phyloP scores from a whole-genome alignment of 1,284 basidiomycete species.

The Tilletia indica region DNA sequence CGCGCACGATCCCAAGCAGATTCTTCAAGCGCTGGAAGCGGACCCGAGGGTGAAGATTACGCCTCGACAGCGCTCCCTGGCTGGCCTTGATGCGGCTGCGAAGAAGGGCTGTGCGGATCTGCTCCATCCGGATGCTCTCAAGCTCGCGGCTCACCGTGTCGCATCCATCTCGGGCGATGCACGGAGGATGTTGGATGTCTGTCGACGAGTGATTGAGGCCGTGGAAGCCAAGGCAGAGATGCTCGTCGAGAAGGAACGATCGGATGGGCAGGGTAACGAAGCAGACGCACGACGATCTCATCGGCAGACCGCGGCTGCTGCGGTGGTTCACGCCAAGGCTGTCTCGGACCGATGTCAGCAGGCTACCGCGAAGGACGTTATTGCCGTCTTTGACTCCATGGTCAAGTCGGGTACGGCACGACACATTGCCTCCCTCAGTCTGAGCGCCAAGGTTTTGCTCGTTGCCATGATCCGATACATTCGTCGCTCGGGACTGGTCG shows the following conservation, averaged over 20 bases:
- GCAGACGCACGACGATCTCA: constrained; percentile 59
- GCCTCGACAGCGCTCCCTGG: neutral
- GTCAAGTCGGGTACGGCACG: constrained; percentile 77
- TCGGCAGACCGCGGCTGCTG: constrained; percentile 58
- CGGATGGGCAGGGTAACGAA: neutral
- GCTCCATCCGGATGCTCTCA: constrained; percentile 71
- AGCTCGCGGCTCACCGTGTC: constrained; percentile 85
- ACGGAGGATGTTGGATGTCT: constrained; percentile 86
- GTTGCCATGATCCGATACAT: constrained; percentile 79
- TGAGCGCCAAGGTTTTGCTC: constrained; percentile 51
- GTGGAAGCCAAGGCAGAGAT: constrained; percentile 29
- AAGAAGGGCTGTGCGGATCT: constrained; percentile 65
- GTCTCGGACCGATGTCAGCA: constrained; percentile 36
- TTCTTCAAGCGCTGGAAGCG: neutral
- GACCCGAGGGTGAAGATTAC: neutral
- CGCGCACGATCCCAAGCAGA: no score
- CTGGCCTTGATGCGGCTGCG: constrained; percentile 23
- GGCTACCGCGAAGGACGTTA: constrained; percentile 73
- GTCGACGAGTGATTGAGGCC: constrained; percentile 60
- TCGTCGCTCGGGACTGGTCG: constrained; percentile 78
- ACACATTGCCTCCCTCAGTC: constrained; percentile 42
- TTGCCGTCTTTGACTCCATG: constrained; percentile 80
- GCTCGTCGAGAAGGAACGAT: neutral
- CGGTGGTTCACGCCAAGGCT: constrained; percentile 1
- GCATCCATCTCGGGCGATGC: constrained; percentile 93